Percentiles rank a stretch among this genome's conserved stretches.
phyloP scores from a whole-genome alignment of 768 basidiomycete species.

The Phaeotremella skinneri region DNA sequence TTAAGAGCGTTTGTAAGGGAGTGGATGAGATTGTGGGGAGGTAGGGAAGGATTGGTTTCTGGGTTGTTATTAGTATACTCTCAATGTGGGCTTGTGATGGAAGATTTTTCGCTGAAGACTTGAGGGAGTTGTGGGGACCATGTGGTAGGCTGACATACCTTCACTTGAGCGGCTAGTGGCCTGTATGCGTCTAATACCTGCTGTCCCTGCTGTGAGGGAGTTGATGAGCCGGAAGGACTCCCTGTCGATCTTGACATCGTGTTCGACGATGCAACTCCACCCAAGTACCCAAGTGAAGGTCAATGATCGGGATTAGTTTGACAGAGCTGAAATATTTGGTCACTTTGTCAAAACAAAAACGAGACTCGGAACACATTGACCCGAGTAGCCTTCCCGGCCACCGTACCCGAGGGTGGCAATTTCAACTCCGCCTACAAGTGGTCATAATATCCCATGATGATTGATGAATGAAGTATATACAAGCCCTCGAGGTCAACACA shows the following conservation, averaged over 20 bases:
- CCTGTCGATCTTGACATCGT: conserved; percentile 10
- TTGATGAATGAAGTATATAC: too few species aligned
- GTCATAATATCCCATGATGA: too few species aligned
- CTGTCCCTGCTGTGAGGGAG: background rate
- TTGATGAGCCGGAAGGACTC: background rate
- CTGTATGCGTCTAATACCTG: conserved; percentile 19
- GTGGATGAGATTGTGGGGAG: conserved; percentile 18
- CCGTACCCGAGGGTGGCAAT: too few species aligned
- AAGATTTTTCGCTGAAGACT: background rate
- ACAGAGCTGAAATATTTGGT: too few species aligned
- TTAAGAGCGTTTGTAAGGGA: conserved; percentile 28
- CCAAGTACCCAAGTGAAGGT: background rate
- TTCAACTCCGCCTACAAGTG: too few species aligned
- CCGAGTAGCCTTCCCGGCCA: too few species aligned
- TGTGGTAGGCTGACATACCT: conserved; percentile 8
- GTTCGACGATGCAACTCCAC: conserved; percentile 8
- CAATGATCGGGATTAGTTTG: too few species aligned
- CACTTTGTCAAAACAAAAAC: too few species aligned
- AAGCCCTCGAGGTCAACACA: too few species aligned
- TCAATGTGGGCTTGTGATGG: background rate
- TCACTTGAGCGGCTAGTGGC: conserved; percentile 18
- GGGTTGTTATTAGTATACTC: background rate
- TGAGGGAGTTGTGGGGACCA: background rate
- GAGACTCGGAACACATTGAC: too few species aligned
- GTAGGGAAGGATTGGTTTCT: conserved; percentile 39